Percentiles rank a stretch among this genome's conserved stretches.
Evolutionary conservation across 768 basidiomycete species (phyloP).

Genomic region (Tulasnella sp.): DNA sequence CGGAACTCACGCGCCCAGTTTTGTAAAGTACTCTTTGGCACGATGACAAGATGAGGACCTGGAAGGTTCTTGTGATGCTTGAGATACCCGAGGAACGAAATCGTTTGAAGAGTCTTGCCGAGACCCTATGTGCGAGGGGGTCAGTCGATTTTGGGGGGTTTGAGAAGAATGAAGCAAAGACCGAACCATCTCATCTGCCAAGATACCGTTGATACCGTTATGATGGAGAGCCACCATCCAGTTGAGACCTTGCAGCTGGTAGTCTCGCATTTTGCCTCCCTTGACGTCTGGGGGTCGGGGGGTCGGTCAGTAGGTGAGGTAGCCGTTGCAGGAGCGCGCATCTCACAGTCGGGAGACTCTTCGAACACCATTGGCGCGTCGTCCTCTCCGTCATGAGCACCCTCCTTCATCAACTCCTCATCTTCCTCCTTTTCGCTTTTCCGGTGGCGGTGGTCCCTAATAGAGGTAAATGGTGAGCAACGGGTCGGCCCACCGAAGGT

Average conservation of each 20-base stretch:
- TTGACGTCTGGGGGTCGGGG: conserved; percentile 60
- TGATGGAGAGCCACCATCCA: conserved; percentile 97
- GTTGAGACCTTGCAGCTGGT: conserved; percentile 93
- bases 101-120: conserved; percentile 97
- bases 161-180: conserved; percentile 20
- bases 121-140: conserved; percentile 58
- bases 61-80: conserved; percentile 69
- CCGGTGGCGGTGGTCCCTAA: conserved; percentile 80
- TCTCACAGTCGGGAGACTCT: conserved; percentile 81
- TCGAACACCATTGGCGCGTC: conserved; percentile 95
- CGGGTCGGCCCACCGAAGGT: background rate
- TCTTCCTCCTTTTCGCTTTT: conserved; percentile 99
- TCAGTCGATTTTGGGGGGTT: background rate
- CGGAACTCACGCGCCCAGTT: conserved; percentile 95
- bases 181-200: conserved; percentile 92
- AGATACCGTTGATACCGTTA: conserved; percentile 93
- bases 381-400: conserved; percentile 71
- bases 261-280: conserved; percentile 80
- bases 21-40: conserved; percentile 97
- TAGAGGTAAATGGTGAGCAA: conserved; percentile 18
- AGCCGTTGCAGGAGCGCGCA: background rate
- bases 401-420: conserved; percentile 86
- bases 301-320: background rate
- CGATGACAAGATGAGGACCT: conserved; percentile 92
- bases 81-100: conserved; percentile 93